These are phyloP conservation scores for Cucurbita argyrosperma DNA, from an alignment of 306 rosid species.

Conservation along the genomic window DNA sequence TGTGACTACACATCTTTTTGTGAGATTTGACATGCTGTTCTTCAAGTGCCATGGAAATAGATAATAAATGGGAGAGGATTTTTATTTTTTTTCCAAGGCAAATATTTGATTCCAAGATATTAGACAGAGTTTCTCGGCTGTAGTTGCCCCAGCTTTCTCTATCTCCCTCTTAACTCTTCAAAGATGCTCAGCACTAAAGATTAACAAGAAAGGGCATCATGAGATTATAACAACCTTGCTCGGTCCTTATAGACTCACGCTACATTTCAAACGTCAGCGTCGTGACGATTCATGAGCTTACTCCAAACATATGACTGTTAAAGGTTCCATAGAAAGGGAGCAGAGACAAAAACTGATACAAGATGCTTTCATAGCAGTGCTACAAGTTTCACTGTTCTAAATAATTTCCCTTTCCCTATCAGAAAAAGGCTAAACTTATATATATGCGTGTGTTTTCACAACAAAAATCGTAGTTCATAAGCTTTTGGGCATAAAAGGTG, in stretches of 20 bases:
- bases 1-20: slow-evolving; percentile 5
- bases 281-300: background rate
- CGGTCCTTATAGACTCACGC: background rate
- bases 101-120: slow-evolving; percentile 6
- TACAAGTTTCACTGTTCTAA: background rate
- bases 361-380: too few species aligned
- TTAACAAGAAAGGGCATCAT: slow-evolving; percentile 3
- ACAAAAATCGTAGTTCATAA: background rate
- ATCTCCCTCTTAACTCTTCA: background rate
- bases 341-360: background rate
- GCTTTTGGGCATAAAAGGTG: slow-evolving; percentile 7
- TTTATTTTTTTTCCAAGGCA: background rate
- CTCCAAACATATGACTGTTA: background rate
- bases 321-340: background rate
- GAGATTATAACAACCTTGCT: background rate
- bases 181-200: background rate
- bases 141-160: background rate
- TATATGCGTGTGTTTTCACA: background rate
- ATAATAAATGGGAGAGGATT: background rate
- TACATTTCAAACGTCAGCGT: background rate
- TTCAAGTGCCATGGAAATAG: background rate
- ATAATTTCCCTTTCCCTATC: background rate
- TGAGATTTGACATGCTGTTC: slow-evolving; percentile 7
- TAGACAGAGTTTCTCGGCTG: background rate
- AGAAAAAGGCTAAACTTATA: background rate